phyloP scores from a whole-genome alignment of 352 stramenopile species.

The Phytophthora podocarpi region DNA sequence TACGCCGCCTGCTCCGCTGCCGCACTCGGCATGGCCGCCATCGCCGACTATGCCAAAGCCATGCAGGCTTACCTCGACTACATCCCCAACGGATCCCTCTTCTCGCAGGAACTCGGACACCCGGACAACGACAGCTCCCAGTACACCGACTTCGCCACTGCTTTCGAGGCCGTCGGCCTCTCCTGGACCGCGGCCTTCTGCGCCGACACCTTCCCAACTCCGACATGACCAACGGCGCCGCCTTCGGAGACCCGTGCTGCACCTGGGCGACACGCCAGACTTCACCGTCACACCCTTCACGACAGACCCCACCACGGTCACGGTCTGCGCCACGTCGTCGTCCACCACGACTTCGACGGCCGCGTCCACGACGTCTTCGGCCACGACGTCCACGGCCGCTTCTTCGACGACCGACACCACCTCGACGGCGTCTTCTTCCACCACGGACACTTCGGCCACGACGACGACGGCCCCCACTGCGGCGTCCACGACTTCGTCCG shows the following conservation, averaged over 20 bases:
- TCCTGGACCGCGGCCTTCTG: constrained; percentile 26
- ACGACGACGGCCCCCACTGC: too few species aligned
- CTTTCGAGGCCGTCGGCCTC: constrained; percentile 21
- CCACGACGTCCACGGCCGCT: background rate
- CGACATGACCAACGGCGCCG: constrained; percentile 26
- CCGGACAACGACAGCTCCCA: constrained; percentile 24
- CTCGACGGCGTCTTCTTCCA: background rate
- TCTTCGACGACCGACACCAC: too few species aligned
- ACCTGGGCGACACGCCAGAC: constrained; percentile 37
- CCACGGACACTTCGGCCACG: background rate
- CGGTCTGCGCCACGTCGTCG: too few species aligned
- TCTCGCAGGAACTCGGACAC: constrained; percentile 43
- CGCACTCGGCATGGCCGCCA: background rate
- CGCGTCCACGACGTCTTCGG: background rate
- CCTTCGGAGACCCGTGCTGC: constrained; percentile 27
- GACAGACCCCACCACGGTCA: too few species aligned
- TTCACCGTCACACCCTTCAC: constrained; percentile 38
- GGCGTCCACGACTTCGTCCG: too few species aligned
- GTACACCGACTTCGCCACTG: constrained; percentile 37
- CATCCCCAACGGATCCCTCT: constrained; percentile 41
- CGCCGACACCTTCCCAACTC: constrained; percentile 6
- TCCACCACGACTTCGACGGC: too few species aligned
- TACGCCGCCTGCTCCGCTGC: background rate
- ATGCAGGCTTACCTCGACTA: constrained; percentile 20
- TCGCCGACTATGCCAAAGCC: background rate